A percentile compares a stretch with the other conserved stretches of the same genome.
These are phyloP conservation scores for Tubosaeta sp. DNA, from an alignment of 768 basidiomycete species.

Conservation along the genomic window DNA sequence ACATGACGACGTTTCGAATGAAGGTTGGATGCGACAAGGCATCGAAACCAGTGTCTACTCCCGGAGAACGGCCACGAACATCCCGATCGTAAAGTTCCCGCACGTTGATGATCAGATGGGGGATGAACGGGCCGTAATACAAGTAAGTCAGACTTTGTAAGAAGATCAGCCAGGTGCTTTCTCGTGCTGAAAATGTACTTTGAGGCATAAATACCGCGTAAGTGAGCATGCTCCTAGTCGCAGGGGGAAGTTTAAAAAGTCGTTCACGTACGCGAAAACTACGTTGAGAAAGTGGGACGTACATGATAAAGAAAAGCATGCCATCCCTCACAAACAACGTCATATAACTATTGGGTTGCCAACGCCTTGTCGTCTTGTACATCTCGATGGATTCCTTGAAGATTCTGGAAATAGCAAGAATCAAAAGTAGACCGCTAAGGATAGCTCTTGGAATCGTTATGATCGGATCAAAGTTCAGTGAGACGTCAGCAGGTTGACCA, in stretches of 20 bases:
- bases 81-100: slow-evolving; percentile 1
- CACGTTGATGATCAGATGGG: slow-evolving; percentile 8
- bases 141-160: background rate
- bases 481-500: too few species aligned
- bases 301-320: slow-evolving; percentile 6
- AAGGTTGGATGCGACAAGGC: background rate
- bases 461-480: background rate
- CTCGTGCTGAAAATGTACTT: too few species aligned
- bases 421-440: background rate
- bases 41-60: slow-evolving; percentile 6
- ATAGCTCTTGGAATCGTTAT: background rate
- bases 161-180: background rate
- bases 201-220: background rate
- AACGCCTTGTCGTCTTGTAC: slow-evolving; percentile 2
- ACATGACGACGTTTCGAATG: background rate
- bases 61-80: background rate
- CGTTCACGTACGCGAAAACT: background rate
- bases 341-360: slow-evolving; percentile 8
- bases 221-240: background rate
- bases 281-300: background rate
- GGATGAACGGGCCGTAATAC: background rate
- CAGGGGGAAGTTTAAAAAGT: background rate
- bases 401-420: background rate
- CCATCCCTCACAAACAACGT: background rate
- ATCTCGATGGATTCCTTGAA: background rate